A percentile compares a stretch with the other conserved stretches of the same genome.
These are phyloP conservation scores for Peronospora belbahrii DNA, from an alignment of 352 stramenopile genomes.

Conservation along the genomic window DNA sequence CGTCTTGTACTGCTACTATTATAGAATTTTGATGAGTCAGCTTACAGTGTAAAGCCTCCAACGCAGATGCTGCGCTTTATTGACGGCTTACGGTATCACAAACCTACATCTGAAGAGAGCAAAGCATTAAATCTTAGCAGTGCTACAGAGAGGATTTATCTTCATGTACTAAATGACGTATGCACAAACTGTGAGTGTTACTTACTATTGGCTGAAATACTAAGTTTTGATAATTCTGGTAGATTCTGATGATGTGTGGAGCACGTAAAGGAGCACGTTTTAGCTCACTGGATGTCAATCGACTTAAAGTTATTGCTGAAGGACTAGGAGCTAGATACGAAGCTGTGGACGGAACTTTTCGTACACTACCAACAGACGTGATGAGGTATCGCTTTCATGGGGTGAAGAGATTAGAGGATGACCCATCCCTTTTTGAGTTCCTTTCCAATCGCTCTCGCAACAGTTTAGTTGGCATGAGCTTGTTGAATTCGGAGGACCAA, in stretches of 20 bases:
- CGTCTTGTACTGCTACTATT: not conserved
- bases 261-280: slow-evolving; percentile 76
- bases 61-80: slow-evolving; percentile 80
- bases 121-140: slow-evolving; percentile 62
- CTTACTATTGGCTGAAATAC: not conserved
- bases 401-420: slow-evolving; percentile 57
- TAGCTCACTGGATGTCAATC: slow-evolving; percentile 59
- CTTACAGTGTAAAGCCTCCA: slow-evolving; percentile 57
- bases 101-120: slow-evolving; percentile 66
- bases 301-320: slow-evolving; percentile 42
- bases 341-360: slow-evolving; percentile 44
- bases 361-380: slow-evolving; percentile 45
- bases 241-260: slow-evolving; percentile 71
- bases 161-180: slow-evolving; percentile 79
- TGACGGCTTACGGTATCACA: slow-evolving; percentile 78
- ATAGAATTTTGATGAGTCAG: slow-evolving; percentile 70
- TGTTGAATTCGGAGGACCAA: slow-evolving; percentile 16
- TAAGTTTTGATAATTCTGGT: not conserved
- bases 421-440: slow-evolving; percentile 35
- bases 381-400: slow-evolving; percentile 51
- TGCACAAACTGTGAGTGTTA: not conserved
- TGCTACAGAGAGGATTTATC: slow-evolving; percentile 56
- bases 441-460: slow-evolving; percentile 24
- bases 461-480: slow-evolving; percentile 22
- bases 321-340: slow-evolving; percentile 46